Base-by-base conservation (phyloP, 352 stramenopile species). In the Phytophthora idaei region DNA sequence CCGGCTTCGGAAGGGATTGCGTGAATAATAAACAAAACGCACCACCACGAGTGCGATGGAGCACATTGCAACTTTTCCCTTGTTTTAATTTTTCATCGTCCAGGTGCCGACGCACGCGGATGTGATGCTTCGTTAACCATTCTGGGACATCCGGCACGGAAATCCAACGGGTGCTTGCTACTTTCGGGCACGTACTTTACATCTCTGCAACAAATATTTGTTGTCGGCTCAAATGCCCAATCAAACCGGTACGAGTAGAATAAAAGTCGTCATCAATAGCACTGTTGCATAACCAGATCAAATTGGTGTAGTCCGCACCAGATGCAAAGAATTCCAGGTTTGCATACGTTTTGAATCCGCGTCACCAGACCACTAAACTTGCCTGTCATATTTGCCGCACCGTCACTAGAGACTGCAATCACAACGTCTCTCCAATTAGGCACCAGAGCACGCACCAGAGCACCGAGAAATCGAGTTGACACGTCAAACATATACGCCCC, bases 11-110 rank as follows among this genome's bases (percentile, higher is more conserved):
- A 21, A 21, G 21, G 21, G 9, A 49, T 49, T 4, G 44, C 44
- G n/a, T 49, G 44, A 31, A 31, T 49, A 7, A 49, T 49, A n/a
- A 49, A 49, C 4, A 49, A 21, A n/a, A n/a, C 9, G n/a, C 44
- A 17, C 21, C 44, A 49, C 44, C 44, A 49, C 7, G 21, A 49
- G n/a, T 32, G 3, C n/a, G 14, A 7, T 6, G 44, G 44, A 6
- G 44, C 44, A 32, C 44, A 49, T 1, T 21, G 21, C 21, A 21
- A 21, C 21, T 21, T 21, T 21, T 21, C 21, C 21, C 21, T 21
- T 21, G 21, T 21, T 21, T 21, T 21, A 21, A 21, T 21, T 21
- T 1, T 21, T 21, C 21, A 21, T 21, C 21, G 21, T 21, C 21
- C 21, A 21, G 21, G 21, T 21, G 21, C 21, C 21, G 21, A 21